Conservation (phyloP, 306 rosid genomes). For the Corylus americana region DNA sequence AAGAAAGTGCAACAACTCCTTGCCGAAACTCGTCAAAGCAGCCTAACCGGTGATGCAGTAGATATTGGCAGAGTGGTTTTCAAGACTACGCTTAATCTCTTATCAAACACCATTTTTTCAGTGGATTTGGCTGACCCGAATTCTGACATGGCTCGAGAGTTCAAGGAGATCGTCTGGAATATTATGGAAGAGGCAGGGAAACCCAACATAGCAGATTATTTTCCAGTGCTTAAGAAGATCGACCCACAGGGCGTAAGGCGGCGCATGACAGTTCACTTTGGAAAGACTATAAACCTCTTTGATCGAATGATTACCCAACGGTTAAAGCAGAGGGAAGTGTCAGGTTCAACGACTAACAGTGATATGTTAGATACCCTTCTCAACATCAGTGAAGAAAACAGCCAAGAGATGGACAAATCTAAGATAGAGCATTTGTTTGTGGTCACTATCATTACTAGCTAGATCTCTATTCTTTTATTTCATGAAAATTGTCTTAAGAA, state of each 20-base stretch:
- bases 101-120: conserved; percentile 48
- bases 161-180: conserved; percentile 31
- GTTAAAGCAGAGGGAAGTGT: conserved; percentile 21
- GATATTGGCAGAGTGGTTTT: conserved; percentile 49
- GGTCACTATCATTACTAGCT: neutral
- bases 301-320: conserved; percentile 28
- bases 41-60: conserved; percentile 24
- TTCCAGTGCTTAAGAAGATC: conserved; percentile 36
- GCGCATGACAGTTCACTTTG: neutral
- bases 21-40: conserved; percentile 3
- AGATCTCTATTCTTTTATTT: neutral
- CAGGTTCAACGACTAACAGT: neutral
- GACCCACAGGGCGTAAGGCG: conserved; percentile 44
- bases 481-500: no score
- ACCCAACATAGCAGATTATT: conserved; percentile 46
- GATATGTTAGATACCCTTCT: conserved; percentile 31
- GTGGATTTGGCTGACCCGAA: conserved; percentile 32
- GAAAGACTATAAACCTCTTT: conserved; percentile 19
- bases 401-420: conserved; percentile 26
- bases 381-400: conserved; percentile 29
- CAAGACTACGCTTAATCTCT: conserved; percentile 34
- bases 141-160: conserved; percentile 29
- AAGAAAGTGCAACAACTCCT: conserved; percentile 31
- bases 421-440: neutral
- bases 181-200: conserved; percentile 37